Evolutionary conservation across 169 alveolate genomes (phyloP).

Genomic region (Cyclospora cayetanensis): DNA sequence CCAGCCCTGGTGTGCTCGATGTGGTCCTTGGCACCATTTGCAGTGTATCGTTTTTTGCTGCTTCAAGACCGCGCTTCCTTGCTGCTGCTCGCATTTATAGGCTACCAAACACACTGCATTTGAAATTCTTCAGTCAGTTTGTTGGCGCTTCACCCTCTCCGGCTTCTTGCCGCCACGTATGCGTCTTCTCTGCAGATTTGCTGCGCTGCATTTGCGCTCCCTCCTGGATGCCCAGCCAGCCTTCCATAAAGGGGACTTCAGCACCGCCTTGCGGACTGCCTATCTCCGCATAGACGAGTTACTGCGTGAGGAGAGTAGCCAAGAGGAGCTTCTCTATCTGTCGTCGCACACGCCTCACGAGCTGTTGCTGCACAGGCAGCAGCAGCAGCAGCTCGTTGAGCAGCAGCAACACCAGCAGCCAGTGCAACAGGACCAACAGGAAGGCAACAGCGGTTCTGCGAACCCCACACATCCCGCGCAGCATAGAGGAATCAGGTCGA

Average conservation of each 20-base stretch:
- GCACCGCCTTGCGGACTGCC: conserved; percentile 65
- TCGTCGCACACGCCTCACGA: conserved; percentile 29
- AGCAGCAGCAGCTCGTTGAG: background rate
- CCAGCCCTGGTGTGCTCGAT: too few relatives aligned
- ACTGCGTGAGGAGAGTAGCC: conserved; percentile 55
- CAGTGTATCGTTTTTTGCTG: too few relatives aligned
- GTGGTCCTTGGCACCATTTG: too few relatives aligned
- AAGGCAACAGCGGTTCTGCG: background rate
- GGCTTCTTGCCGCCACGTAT: background rate
- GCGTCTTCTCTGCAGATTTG: conserved; percentile 48
- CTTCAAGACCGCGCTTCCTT: too few relatives aligned
- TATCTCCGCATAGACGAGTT: conserved; percentile 54
- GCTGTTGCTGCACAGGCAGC: conserved; percentile 24
- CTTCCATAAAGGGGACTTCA: conserved; percentile 57
- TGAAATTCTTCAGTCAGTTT: too few relatives aligned
- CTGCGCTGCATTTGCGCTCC: conserved; percentile 53
- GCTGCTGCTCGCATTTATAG: too few relatives aligned
- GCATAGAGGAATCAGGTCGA: conserved; percentile 31
- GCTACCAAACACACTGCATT: too few relatives aligned
- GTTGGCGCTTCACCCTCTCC: background rate
- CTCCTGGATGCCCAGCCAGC: conserved; percentile 30
- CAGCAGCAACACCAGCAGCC: background rate
- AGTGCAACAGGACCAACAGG: background rate
- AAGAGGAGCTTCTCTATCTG: conserved; percentile 33
- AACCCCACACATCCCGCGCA: background rate